Evolutionary conservation across 495 filamentous ascomycete genomes (phyloP), one percentile per base, ranked within the genome.

Genomic region (Darksidea phi): DNA sequence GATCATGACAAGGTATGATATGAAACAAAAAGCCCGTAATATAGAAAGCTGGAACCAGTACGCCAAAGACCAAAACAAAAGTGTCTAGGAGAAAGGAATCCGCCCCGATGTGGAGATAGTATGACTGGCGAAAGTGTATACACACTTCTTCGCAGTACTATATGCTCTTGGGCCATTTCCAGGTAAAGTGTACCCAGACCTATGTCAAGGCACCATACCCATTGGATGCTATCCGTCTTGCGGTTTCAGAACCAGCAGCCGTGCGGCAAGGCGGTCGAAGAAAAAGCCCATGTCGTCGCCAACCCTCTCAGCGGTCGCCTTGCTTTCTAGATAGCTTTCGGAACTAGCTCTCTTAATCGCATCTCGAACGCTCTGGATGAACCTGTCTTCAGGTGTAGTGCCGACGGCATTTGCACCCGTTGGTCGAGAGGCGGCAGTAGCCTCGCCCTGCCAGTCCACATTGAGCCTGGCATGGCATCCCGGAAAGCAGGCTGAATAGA

Each of bases 181-280:
- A n/a, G n/a, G n/a, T n/a, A n/a, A n/a, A n/a, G n/a, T n/a, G n/a
- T n/a, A n/a, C n/a, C n/a, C n/a, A n/a, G n/a, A n/a, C n/a, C n/a
- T n/a, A n/a, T n/a, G n/a, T n/a, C n/a, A n/a, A n/a, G n/a, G n/a
- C n/a, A n/a, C n/a, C n/a, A n/a, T n/a, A n/a, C n/a, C n/a, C n/a
- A n/a, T n/a, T n/a, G n/a, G n/a, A n/a, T 12, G 24, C 48, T 17
- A 42, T 38, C 3, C 51, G 13, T 8, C 25, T 34, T 25, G 45
- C 13, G 23, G 43, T 34, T 50, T 49, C 0, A 63, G 34, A 8
- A 66, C 8, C 45, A 70, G 58, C 13, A 70, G 48, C 57, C 54
- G 49, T 25, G 67, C 67, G 6, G 67, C 54, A n/a, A 67, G 24
- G 28, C 67, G 45, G 38, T 70, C 67, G 45, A 70, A 70, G 50